Percentiles rank a stretch among this genome's conserved stretches.
These are phyloP conservation scores for Fusarium albosuccineum DNA, from an alignment of 2,329 filamentous ascomycete genomes.

Conservation along the genomic window DNA sequence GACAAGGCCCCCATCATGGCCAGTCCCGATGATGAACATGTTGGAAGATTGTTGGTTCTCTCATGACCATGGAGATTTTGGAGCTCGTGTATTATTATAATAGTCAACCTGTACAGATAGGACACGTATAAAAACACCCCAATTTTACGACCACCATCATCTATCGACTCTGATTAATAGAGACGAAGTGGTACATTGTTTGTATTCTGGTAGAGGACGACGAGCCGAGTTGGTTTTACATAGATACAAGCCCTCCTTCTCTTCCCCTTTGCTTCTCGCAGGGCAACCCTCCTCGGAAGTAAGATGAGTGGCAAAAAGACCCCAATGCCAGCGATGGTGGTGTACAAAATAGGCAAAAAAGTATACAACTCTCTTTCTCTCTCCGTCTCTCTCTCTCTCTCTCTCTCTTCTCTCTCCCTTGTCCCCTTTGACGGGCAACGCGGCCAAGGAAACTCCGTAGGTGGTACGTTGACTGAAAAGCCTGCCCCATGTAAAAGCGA, in stretches of 20 bases:
- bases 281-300: conserved; percentile 32
- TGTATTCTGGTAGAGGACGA: conserved; percentile 45
- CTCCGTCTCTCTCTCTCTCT: conserved; percentile 26
- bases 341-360: conserved; percentile 46
- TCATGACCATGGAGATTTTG: background rate
- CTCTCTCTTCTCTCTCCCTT: conserved; percentile 5
- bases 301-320: conserved; percentile 40
- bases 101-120: background rate
- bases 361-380: conserved; percentile 42
- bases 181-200: conserved; percentile 40
- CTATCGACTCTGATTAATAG: background rate
- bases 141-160: background rate
- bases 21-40: conserved; percentile 6
- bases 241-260: conserved; percentile 43
- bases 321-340: conserved; percentile 43
- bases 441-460: conserved; percentile 14
- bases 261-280: conserved; percentile 32
- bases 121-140: background rate
- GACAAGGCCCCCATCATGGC: conserved; percentile 14
- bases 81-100: conserved; percentile 4
- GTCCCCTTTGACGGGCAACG: conserved; percentile 21
- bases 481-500: conserved; percentile 17
- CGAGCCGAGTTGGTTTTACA: conserved; percentile 46
- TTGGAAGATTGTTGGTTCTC: background rate
- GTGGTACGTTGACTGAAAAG: background rate